Evolutionary conservation across 2,329 filamentous ascomycete genomes (phyloP), one percentile per base, ranked within the genome.

Genomic region (Fusarium tjaetaba): DNA sequence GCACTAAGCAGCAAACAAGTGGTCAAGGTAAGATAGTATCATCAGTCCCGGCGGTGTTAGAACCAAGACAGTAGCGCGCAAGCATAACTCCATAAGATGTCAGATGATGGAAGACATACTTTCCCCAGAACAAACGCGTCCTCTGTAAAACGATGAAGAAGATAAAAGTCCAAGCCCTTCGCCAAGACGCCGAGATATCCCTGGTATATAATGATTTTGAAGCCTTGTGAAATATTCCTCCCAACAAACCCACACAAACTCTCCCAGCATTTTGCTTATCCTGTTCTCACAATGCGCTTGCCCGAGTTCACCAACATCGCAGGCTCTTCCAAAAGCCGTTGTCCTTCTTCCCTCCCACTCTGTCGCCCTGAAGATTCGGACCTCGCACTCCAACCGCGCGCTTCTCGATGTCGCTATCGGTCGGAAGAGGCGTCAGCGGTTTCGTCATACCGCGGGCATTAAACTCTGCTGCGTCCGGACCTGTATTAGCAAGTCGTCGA

Each of bases 401-500:
- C 79, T 88, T 87, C 79, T 88, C 85, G 41, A 80, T 78, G 34
- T 80, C 78, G 16, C 69, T 75, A n/a, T 77, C 77, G 9, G 77
- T 77, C 3, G 86, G 86, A 59, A 90, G 80, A 32, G 89, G 89
- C 24, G 86, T 88, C 57, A 90, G 78, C 30, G 89, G 88, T 81
- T 88, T 89, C 26, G 89, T 90, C 81, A 88, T 86, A 70, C 88
- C 88, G 53, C 86, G 82, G 34, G 86, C 85, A 73, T 86, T 86
- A 79, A 85, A 82, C 51, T 80, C 82, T 62, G 81, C 82, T 65
- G 85, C 84, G 55, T 79, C 73, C 60, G 83, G 74, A 68, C 86
- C 88, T 78, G 83, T 82, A 75, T 86, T 86, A 8, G 88, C 88
- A 49, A 86, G 80, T 20, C 84, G 81, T 26, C 89, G 81, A n/a